Evolutionary conservation across 2,329 filamentous ascomycete genomes (phyloP), one percentile per base, ranked within the genome.

Genomic region (Fusarium pseudocircinatum): DNA sequence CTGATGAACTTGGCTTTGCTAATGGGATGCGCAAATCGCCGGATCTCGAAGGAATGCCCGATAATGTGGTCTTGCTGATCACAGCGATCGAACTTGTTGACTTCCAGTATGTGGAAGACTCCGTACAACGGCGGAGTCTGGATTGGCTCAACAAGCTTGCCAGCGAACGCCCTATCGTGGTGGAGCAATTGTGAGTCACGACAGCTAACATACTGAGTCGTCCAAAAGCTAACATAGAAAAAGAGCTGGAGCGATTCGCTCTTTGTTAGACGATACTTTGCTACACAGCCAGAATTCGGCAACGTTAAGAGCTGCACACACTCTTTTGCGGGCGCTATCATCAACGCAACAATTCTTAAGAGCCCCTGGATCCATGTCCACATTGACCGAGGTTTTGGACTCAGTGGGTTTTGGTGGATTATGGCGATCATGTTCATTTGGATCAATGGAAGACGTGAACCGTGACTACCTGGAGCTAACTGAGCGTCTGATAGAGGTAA

Each of bases 71-170:
- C 18, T 80, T 93, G 22, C 84, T 93, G 11, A 90, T 89, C 69
- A 88, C 89, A 7, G 89, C 89, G 2, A 90, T 93, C 62, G 87
- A 89, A 76, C 83, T 93, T 46, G 87, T 93, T 15, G 91, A 93
- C 77, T 93, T 93, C 75, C 87, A 88, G 63, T 88, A 88, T 64
- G 82, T 92, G 13, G 91, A 93, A 64, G 90, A 92, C 63, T 83
- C 84, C 4, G 85, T 90, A 24, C 91, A 93, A 78, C 86, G 87
- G 47, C 85, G 89, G 20, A 88, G 85, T 22, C 81, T 93, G 7
- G 78, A 83, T 22, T 92, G 90, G 89, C 83, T 93, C 40, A 89
- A 88, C 58, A 83, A 87, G 56, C 80, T 93, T 34, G 89, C 90
- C 7, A 75, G 79, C 15, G 83, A 83, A 26, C 83, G 90, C 28